phyloP scores from a whole-genome alignment of 2,329 filamentous ascomycete genomes.

The Beauveria brongniartii region DNA sequence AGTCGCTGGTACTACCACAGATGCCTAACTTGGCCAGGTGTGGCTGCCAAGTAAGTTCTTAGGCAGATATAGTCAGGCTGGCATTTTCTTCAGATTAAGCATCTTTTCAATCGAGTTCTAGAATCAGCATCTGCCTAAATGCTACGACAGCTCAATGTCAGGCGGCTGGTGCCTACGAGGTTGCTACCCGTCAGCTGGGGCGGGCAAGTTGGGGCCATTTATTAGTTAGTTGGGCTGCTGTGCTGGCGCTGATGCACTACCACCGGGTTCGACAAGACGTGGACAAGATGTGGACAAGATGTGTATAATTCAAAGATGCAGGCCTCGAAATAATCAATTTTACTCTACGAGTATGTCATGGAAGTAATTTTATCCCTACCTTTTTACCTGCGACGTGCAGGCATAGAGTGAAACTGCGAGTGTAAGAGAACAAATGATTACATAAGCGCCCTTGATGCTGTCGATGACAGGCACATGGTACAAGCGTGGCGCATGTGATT shows the following conservation, averaged over 20 bases:
- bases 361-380: too few relatives aligned
- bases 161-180: not conserved
- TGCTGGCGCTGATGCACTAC: not conserved
- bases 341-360: too few relatives aligned
- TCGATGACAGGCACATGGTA: too few relatives aligned
- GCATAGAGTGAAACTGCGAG: not conserved
- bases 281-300: too few relatives aligned
- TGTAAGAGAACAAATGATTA: not conserved
- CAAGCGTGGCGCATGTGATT: conserved; percentile 7
- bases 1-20: too few relatives aligned
- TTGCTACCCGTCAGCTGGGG: not conserved
- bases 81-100: not conserved
- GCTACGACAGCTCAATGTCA: not conserved
- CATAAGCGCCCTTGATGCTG: not conserved
- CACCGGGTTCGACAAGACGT: too few relatives aligned
- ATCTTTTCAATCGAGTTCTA: not conserved
- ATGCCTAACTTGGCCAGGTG: too few relatives aligned
- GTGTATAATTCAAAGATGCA: too few relatives aligned
- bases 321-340: too few relatives aligned
- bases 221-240: not conserved
- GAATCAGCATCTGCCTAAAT: not conserved
- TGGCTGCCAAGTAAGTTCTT: too few relatives aligned
- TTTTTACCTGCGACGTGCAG: not conserved
- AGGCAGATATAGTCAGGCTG: not conserved
- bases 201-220: not conserved